A percentile compares a stretch with the other conserved stretches of the same genome.
phyloP scores from a whole-genome alignment of 805 yeast species.

The Teunomyces funiuensis region DNA sequence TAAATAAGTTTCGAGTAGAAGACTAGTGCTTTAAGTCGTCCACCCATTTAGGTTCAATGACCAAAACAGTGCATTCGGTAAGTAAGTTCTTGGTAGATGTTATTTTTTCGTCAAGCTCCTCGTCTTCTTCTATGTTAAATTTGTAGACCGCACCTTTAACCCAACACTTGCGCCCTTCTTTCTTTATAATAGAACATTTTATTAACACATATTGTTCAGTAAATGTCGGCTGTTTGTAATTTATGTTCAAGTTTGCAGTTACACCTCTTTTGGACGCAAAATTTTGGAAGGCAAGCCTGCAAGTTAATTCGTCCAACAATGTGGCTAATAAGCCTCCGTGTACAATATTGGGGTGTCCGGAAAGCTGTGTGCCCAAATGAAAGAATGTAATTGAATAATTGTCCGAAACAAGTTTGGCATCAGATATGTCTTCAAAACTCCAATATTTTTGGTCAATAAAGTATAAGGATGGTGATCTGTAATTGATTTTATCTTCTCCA shows the following conservation, averaged over 20 bases:
- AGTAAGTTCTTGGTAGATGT: slow-evolving; percentile 26
- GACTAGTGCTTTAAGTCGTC: slow-evolving; percentile 20
- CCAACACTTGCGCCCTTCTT: slow-evolving; percentile 40
- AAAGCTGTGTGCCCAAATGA: slow-evolving; percentile 36
- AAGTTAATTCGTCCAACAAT: slow-evolving; percentile 42
- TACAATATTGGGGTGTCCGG: slow-evolving; percentile 42
- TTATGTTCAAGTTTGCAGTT: slow-evolving; percentile 44
- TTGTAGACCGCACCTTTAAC: slow-evolving; percentile 35
- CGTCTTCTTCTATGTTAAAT: slow-evolving; percentile 19
- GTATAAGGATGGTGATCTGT: slow-evolving; percentile 32
- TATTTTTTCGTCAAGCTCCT: slow-evolving; percentile 15
- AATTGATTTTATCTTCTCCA: slow-evolving; percentile 35
- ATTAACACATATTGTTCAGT: slow-evolving; percentile 32
- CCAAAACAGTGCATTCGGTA: slow-evolving; percentile 39
- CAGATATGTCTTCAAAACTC: slow-evolving; percentile 23
- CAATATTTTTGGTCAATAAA: slow-evolving; percentile 34
- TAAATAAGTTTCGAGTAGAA: slow-evolving; percentile 3
- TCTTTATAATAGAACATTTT: slow-evolving; percentile 31
- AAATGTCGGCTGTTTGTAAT: slow-evolving; percentile 37
- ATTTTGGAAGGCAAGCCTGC: slow-evolving; percentile 43
- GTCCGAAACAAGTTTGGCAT: slow-evolving; percentile 14
- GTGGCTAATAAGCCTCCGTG: slow-evolving; percentile 47
- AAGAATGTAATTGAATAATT: slow-evolving; percentile 39
- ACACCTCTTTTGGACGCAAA: slow-evolving; percentile 40
- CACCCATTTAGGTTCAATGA: slow-evolving; percentile 44